Conservation (phyloP, 2,329 filamentous ascomycete species). For the Aspergillus fumigatiaffinis region DNA sequence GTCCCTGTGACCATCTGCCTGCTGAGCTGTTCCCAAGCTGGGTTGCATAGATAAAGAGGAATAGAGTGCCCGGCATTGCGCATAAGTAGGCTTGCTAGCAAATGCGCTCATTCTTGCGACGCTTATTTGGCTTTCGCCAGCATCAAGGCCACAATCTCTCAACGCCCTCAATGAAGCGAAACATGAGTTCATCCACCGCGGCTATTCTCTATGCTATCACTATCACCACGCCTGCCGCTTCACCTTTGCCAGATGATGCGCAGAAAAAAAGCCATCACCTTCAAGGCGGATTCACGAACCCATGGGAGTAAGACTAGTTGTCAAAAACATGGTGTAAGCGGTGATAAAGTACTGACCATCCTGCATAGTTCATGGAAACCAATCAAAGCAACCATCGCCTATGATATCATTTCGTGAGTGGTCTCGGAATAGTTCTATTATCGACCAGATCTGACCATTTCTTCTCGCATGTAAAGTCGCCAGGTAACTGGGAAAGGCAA, state of each 20-base stretch:
- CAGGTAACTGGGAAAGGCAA: slow-evolving; percentile 49
- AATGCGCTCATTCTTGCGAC: slow-evolving; percentile 23
- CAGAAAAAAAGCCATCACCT: slow-evolving; percentile 39
- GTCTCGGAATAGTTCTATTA: neutral
- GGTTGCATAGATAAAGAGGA: neutral
- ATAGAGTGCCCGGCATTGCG: neutral
- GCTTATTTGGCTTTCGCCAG: slow-evolving; percentile 19
- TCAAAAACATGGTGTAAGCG: neutral
- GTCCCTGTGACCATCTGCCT: neutral
- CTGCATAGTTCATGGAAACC: slow-evolving; percentile 20
- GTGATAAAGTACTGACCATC: slow-evolving; percentile 1
- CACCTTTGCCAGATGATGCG: slow-evolving; percentile 37
- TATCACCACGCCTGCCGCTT: slow-evolving; percentile 32
- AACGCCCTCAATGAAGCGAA: slow-evolving; percentile 20
- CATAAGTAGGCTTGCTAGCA: neutral
- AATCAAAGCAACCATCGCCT: slow-evolving; percentile 2
- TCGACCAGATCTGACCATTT: neutral
- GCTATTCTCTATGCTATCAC: slow-evolving; percentile 41
- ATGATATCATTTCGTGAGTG: slow-evolving; percentile 15
- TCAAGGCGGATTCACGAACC: slow-evolving; percentile 38
- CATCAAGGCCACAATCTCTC: slow-evolving; percentile 8
- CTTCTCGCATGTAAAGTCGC: slow-evolving; percentile 26
- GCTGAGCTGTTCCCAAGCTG: neutral
- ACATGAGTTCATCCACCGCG: slow-evolving; percentile 35
- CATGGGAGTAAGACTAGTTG: slow-evolving; percentile 37